Base-by-base conservation (phyloP, 2,329 filamentous ascomycete genomes). In the Rhexocercosporidium sp. region DNA sequence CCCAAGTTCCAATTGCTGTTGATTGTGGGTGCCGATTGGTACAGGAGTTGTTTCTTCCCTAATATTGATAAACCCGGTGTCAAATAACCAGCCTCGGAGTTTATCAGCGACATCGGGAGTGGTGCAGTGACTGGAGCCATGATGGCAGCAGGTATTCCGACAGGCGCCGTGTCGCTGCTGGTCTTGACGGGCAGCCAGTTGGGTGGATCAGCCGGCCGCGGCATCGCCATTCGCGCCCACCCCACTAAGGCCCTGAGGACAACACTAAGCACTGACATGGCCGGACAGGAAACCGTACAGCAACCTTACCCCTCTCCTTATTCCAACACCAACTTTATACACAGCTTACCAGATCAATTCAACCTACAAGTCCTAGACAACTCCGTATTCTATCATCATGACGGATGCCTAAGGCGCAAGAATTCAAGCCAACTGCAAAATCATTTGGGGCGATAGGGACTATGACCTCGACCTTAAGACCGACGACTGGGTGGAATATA, bases 251-350 rank as follows among this genome's bases (percentile, higher is more conserved):
- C 44, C 44, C 44, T n/a, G 18, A 46, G 44, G 44, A 46, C 44
- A 46, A 46, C n/a, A 47, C 44, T 47, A 47, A 47, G 44, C 39
- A 44, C 44, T 47, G n/a, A 47, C 44, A 22, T 47, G n/a, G 44
- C 44, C n/a, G 18, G 44, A n/a, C 44, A 25, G 44, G 44, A 25
- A 47, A 47, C 44, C 5, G n/a, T 25, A 5, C 3, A 25, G n/a
- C n/a, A 47, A 47, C n/a, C 44, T 47, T 47, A 47, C 18, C n/a
- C 6, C 3, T 47, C 44, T 47, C 44, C n/a, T 47, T 47, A 9
- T 25, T 47, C 5, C n/a, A 47, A 22, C n/a, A 47, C 44, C 7
- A 47, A 47, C 3, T 47, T 47, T 47, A 47, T 47, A 20, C 5
- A 47, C n/a, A 47, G n/a, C 41, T 39, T 39, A 44, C 41, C 3